Evolutionary conservation across 352 stramenopile genomes (phyloP), one percentile per base, ranked within the genome.

Genomic region (Saprolegnia diclina): DNA sequence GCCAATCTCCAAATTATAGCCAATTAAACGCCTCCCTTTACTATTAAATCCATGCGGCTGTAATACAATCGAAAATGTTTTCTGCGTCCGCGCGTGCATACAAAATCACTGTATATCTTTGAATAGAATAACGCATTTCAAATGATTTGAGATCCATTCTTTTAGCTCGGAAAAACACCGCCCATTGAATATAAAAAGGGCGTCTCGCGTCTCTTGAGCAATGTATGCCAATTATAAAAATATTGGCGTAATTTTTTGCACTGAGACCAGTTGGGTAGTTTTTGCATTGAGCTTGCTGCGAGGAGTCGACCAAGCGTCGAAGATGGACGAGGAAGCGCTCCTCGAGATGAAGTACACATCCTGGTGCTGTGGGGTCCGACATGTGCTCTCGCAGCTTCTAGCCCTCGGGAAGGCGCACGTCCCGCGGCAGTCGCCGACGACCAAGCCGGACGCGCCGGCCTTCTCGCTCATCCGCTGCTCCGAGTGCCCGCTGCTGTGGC

Each of bases 401-500:
- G 19, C n/a, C 11, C 53, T 69, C 19, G 63, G 63, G 18, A 53
- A 44, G 19, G 45, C 37, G 7, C 11, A 11, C 6, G 22, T 56
- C n/a, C 42, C 46, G 35, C 63, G 46, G 22, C 26, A 52, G 19
- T 48, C 29, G 1, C 59, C 59, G n/a, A 35, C 21, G n/a, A 56
- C 59, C 5, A 63, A 59, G 13, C 13, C 63, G 11, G 38, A 37
- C 21, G 19, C 35, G 18, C n/a, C 38, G 22, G 40, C 50, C 5
- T 69, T 52, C n/a, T 45, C 44, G n/a, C 37, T 69, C 18, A 18
- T 38, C n/a, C 63, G 63, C 10, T 21, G 24, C 24, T 19, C 22
- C 45, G 61, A 59, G 50, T 69, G 63, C 35, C 63, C 42, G 10
- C 29, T 69, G 7, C 26, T 69, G 11, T 69, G 63, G 63, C 53